These are phyloP conservation scores for Tolypocladium pustulatum DNA, from an alignment of 2,329 filamentous ascomycete species.

Conservation along the genomic window DNA sequence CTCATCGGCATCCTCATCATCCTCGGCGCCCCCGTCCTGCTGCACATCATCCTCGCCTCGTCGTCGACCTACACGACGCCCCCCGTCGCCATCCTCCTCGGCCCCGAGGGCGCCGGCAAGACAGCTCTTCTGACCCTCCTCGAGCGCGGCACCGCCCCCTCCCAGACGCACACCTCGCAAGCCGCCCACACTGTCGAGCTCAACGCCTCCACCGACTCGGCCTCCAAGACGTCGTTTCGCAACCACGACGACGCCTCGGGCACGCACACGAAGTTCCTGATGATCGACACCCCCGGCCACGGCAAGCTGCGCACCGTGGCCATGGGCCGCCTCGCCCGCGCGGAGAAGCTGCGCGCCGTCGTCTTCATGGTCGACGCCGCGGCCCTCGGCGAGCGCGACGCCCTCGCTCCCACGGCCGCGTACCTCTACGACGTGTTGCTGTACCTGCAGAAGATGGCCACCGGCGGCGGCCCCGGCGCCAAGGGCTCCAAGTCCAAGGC, in stretches of 20 bases:
- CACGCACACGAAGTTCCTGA: slow-evolving; percentile 57
- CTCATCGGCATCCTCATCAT: slow-evolving; percentile 60
- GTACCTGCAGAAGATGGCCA: slow-evolving; percentile 61
- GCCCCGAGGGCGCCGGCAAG: slow-evolving; percentile 77
- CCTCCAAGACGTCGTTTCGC: slow-evolving; percentile 33
- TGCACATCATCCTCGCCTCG: slow-evolving; percentile 67
- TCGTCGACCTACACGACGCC: slow-evolving; percentile 53
- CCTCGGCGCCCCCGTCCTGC: slow-evolving; percentile 61
- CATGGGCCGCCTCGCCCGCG: slow-evolving; percentile 35
- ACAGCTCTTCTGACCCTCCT: slow-evolving; percentile 74
- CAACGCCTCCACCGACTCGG: slow-evolving; percentile 36
- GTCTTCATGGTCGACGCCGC: slow-evolving; percentile 87
- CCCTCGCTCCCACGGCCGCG: slow-evolving; percentile 61
- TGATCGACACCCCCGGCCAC: slow-evolving; percentile 89
- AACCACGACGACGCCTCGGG: slow-evolving; percentile 46
- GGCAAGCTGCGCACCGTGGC: slow-evolving; percentile 77
- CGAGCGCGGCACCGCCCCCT: slow-evolving; percentile 39
- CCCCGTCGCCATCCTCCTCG: slow-evolving; percentile 71
- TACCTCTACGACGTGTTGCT: slow-evolving; percentile 90
- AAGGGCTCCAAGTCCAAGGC: slow-evolving; percentile 25
- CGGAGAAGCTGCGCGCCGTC: slow-evolving; percentile 54
- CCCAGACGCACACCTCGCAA: slow-evolving; percentile 47
- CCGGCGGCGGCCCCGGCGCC: neutral
- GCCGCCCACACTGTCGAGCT: slow-evolving; percentile 41
- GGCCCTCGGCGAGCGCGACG: slow-evolving; percentile 46